Base-by-base conservation (phyloP, 192 early-diverging fungal species). In the Coemansia sp. region DNA sequence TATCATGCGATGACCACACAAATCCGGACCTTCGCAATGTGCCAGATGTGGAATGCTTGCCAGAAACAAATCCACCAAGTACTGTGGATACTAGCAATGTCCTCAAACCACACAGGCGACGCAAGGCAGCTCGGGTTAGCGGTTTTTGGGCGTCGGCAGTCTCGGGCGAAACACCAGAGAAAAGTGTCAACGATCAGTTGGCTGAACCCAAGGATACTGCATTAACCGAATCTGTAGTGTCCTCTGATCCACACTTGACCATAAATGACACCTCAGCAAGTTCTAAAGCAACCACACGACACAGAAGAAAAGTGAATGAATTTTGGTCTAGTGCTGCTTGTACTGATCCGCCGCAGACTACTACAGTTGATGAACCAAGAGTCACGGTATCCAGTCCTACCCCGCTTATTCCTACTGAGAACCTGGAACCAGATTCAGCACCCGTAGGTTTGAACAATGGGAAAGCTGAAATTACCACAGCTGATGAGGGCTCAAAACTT, bases 1-100 rank as follows among this genome's bases (percentile, higher is more conserved):
- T 67, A 2, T 65, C 75, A 9, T 52, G 51, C 51, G 57, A 62
- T 19, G 60, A 58, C 8, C 66, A 78, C 55, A 69, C 66, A n/a
- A 78, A 69, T 22, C 45, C 75, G 1, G 39, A 17, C 1, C 19
- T 62, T 7, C 24, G 43, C 14, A 22, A 32, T 4, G 9, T 2
- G 39, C 4, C 21, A 27, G 52, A 12, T 25, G 52, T 1, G 0
- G 24, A 10, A 14, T 2, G 0, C 14, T 24, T 27, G 10, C 39
- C 39, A 41, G 43, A 10, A n/a, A 4, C 37, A 22, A 14, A 15
- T 5, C 12, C n/a, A 8, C 37, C 57, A 45, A 38, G 24, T 10
- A 22, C 8, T 35, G 14, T 35, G 5, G 38, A 6, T 19, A 29
- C 2, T 24, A 39, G 23, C 12, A 45, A 2, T 10, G 21, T 11